Evolutionary conservation across 495 filamentous ascomycete genomes (phyloP).

Genomic region (Penicillium fimorum): DNA sequence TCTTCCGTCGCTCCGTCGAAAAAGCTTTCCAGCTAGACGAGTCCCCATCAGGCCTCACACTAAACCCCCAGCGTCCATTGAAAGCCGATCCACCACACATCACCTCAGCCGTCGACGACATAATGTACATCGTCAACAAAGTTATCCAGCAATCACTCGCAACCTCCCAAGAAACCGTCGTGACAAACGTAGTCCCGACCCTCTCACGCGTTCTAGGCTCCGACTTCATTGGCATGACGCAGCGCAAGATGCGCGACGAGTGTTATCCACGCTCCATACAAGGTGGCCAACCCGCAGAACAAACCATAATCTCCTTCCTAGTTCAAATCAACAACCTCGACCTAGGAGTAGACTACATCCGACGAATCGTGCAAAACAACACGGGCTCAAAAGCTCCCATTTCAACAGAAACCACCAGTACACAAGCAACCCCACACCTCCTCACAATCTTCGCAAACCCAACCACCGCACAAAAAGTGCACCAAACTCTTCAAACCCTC

Average conservation of each 20-base stretch:
- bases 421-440: slow-evolving; percentile 39
- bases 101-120: slow-evolving; percentile 93
- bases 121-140: slow-evolving; percentile 98
- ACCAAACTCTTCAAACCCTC: slow-evolving; percentile 64
- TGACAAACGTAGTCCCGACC: slow-evolving; percentile 73
- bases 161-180: slow-evolving; percentile 74
- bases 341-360: slow-evolving; percentile 81
- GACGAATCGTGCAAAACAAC: slow-evolving; percentile 74
- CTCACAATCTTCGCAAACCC: slow-evolving; percentile 73
- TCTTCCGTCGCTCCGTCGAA: slow-evolving; percentile 92
- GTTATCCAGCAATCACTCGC: slow-evolving; percentile 81
- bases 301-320: slow-evolving; percentile 79
- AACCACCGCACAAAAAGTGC: slow-evolving; percentile 66
- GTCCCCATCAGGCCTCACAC: slow-evolving; percentile 71
- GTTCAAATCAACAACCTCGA: slow-evolving; percentile 95
- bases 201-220: slow-evolving; percentile 83
- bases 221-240: slow-evolving; percentile 96
- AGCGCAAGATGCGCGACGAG: slow-evolving; percentile 95
- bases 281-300: slow-evolving; percentile 77
- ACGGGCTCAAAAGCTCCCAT: slow-evolving; percentile 43
- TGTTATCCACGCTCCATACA: slow-evolving; percentile 78
- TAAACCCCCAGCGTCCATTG: slow-evolving; percentile 67
- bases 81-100: slow-evolving; percentile 80
- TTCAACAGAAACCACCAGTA: slow-evolving; percentile 13
- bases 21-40: slow-evolving; percentile 99